Evolutionary conservation across 257 asterid genomes (phyloP).

Genomic region (Salvia rosmarinus): DNA sequence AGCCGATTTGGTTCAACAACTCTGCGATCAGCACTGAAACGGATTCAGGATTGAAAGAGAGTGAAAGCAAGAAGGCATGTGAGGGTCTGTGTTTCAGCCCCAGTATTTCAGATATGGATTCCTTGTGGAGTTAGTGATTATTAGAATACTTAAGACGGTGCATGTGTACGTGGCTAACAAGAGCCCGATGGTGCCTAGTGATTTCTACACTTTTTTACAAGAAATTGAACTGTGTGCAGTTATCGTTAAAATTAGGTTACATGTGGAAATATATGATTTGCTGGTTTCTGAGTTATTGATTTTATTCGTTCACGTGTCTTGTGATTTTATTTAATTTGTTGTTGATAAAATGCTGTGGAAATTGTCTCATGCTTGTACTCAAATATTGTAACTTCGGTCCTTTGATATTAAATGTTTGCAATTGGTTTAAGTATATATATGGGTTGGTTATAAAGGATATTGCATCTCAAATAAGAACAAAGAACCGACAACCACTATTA

Average conservation of each 20-base stretch:
- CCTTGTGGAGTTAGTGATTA: slow-evolving; percentile 28
- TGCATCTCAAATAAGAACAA: too few species aligned
- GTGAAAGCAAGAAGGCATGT: background rate
- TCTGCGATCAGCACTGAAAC: slow-evolving; percentile 36
- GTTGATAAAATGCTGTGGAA: too few species aligned
- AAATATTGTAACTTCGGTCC: too few species aligned
- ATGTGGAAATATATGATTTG: background rate
- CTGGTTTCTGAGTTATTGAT: too few species aligned
- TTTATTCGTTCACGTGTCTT: too few species aligned
- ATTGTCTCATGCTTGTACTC: too few species aligned
- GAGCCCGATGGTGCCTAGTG: background rate
- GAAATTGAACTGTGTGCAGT: background rate
- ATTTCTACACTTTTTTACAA: background rate
- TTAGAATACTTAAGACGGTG: background rate
- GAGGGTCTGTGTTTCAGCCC: slow-evolving; percentile 19
- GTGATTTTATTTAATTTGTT: too few species aligned
- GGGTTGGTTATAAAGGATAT: too few species aligned
- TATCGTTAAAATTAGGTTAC: background rate
- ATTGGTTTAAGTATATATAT: too few species aligned
- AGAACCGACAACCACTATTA: too few species aligned
- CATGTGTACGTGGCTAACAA: background rate
- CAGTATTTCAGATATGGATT: slow-evolving; percentile 26
- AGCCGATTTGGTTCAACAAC: slow-evolving; percentile 44
- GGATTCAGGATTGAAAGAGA: background rate
- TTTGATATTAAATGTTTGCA: too few species aligned